These are phyloP conservation scores for Cruciata laevipes DNA, from an alignment of 257 asterid species.

Conservation along the genomic window DNA sequence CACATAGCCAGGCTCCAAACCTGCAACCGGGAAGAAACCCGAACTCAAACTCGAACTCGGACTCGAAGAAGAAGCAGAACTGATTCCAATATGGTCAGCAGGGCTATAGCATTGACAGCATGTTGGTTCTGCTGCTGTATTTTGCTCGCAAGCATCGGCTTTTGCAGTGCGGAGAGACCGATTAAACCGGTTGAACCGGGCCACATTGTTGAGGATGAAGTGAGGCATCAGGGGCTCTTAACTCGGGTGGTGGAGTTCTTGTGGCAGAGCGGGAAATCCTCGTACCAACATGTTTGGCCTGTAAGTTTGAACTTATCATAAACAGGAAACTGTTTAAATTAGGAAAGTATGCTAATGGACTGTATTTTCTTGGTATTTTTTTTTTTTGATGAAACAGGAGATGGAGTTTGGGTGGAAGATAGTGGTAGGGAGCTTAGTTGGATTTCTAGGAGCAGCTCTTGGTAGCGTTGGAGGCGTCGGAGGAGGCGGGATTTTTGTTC, in stretches of 20 bases:
- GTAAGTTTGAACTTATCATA: conserved; percentile 10
- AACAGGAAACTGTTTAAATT: too few relatives aligned
- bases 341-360: too few relatives aligned
- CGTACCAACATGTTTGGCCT: conserved; percentile 34
- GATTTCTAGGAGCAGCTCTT: conserved; percentile 35
- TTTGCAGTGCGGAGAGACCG: conserved; percentile 25
- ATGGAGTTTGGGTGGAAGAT: conserved; percentile 33
- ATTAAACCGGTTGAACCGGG: conserved; percentile 16
- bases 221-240: conserved; percentile 16
- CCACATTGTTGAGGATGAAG: conserved; percentile 17
- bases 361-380: background rate
- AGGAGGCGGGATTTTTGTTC: conserved; percentile 37
- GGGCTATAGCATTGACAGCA: conserved; percentile 14
- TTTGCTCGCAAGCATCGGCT: conserved; percentile 12
- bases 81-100: background rate
- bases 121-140: conserved; percentile 25
- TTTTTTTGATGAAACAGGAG: conserved; percentile 13
- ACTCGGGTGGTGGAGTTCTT: conserved; percentile 22
- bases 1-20: background rate
- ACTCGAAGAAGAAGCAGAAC: background rate
- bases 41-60: background rate
- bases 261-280: conserved; percentile 30
- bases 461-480: conserved; percentile 42
- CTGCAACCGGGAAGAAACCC: background rate
- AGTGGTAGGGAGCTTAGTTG: conserved; percentile 25